Percentiles rank a stretch among this genome's conserved stretches.
Conservation (phyloP, 1,284 basidiomycete genomes). For the Melampsora americana region DNA sequence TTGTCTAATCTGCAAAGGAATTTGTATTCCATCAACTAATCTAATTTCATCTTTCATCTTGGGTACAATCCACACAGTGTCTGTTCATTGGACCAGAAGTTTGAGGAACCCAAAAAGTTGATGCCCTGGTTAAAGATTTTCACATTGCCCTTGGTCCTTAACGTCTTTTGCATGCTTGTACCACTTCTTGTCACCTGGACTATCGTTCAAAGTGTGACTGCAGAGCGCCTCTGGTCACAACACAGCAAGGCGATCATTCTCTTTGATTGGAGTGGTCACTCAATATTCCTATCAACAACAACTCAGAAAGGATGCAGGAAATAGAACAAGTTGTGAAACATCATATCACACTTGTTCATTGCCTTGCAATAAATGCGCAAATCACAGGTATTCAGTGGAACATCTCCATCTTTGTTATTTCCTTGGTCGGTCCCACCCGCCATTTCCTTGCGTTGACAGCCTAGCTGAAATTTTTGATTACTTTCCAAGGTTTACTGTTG, state of each 20-base stretch:
- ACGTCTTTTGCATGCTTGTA: background rate
- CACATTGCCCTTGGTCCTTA: background rate
- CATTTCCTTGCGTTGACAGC: background rate
- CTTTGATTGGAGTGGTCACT: background rate
- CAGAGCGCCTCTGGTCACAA: background rate
- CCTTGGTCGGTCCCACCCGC: background rate
- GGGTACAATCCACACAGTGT: background rate
- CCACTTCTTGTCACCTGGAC: background rate
- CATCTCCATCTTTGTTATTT: background rate
- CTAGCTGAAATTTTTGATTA: background rate
- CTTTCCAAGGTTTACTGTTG: background rate
- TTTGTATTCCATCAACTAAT: no score
- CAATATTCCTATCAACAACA: background rate
- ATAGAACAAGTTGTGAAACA: background rate
- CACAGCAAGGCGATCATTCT: background rate
- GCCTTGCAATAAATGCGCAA: background rate
- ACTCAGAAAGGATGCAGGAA: background rate
- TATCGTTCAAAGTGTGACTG: background rate
- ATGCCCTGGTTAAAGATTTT: background rate
- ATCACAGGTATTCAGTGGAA: background rate
- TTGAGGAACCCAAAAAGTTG: background rate
- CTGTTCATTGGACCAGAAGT: background rate
- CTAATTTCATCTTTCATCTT: background rate
- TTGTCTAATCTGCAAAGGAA: no score
- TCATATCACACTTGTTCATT: background rate